phyloP scores from a whole-genome alignment of 2,329 filamentous ascomycete species.

The Trichoderma pleuroti region DNA sequence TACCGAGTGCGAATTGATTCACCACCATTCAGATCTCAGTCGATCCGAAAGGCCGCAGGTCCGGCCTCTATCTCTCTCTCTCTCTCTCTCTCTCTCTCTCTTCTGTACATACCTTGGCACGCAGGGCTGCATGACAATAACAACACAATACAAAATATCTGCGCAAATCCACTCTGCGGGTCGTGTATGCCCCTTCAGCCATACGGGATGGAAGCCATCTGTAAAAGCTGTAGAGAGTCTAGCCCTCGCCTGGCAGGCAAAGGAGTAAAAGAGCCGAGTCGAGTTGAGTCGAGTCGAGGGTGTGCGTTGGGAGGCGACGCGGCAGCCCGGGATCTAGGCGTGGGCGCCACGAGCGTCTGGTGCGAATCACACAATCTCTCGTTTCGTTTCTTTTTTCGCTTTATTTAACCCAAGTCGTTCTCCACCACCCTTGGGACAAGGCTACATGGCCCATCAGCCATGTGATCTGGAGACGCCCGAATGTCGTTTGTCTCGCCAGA shows the following conservation, averaged over 20 bases:
- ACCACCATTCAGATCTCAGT: not conserved
- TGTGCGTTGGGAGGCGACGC: not conserved
- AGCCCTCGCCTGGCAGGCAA: not conserved
- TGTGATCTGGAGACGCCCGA: conserved; percentile 17
- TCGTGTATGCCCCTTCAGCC: not conserved
- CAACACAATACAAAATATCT: not conserved
- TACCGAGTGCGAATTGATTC: too few relatives aligned
- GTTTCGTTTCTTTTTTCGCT: not conserved
- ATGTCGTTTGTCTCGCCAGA: not conserved
- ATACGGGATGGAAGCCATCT: not conserved
- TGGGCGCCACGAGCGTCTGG: not conserved
- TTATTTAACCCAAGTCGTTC: not conserved
- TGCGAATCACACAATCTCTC: conserved; percentile 1
- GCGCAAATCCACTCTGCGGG: not conserved
- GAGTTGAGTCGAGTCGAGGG: not conserved
- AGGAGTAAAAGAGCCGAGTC: not conserved
- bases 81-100: not conserved
- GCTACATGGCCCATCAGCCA: conserved; percentile 15
- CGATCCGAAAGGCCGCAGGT: not conserved
- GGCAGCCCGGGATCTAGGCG: not conserved
- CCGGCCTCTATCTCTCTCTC: not conserved
- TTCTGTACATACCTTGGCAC: not conserved
- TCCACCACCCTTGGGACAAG: conserved; percentile 4
- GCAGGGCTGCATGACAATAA: conserved; percentile 4
- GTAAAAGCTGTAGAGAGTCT: not conserved